Percentiles rank a stretch among this genome's conserved stretches.
Evolutionary conservation across 169 alveolate species (phyloP).

Genomic region (Plasmodium cynomolgi): DNA sequence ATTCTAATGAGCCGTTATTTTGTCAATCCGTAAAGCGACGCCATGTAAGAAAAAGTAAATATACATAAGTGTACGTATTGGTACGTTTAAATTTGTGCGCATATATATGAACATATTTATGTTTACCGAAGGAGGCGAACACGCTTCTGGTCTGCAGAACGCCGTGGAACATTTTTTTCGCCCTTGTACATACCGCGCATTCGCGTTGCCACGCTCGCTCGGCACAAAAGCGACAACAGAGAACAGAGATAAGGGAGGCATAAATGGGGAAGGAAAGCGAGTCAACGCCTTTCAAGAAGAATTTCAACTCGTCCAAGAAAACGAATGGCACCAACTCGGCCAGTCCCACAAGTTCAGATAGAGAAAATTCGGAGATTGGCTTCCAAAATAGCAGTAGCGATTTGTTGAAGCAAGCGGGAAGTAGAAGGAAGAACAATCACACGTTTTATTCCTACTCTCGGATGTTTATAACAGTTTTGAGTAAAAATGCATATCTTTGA

Average conservation of each 20-base stretch:
- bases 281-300: neutral
- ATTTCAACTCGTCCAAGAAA: neutral
- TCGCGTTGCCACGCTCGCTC: neutral
- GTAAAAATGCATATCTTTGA: neutral
- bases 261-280: constrained; percentile 4
- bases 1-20: neutral
- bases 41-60: neutral
- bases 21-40: neutral
- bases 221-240: neutral
- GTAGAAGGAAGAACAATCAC: neutral
- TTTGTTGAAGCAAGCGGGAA: neutral
- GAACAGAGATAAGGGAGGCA: neutral
- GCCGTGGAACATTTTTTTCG: neutral
- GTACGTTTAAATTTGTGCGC: neutral
- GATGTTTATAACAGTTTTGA: neutral
- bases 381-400: neutral
- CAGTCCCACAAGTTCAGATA: neutral
- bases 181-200: neutral
- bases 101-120: neutral
- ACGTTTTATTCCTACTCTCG: neutral
- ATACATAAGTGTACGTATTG: neutral
- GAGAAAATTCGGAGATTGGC: neutral
- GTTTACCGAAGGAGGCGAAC: neutral
- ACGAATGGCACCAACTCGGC: neutral
- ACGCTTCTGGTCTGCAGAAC: neutral